Base-by-base conservation (phyloP, 148 eudicot species). In the Amaranthus palmeri region DNA sequence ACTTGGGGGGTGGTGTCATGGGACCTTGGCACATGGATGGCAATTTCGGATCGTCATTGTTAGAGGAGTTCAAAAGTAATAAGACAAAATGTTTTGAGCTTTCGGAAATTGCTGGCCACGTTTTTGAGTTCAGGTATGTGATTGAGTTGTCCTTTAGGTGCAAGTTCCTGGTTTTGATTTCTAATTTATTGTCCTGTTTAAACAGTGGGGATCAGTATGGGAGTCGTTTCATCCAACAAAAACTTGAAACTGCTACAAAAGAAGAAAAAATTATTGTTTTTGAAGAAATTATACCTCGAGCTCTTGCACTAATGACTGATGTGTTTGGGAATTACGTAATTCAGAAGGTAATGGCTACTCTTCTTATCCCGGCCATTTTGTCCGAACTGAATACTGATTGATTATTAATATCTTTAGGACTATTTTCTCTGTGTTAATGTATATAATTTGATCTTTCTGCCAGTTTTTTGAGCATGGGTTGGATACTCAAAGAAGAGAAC, bases 401-500 rank as follows among this genome's bases (percentile, higher is more conserved):
- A n/a, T 5, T 68, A 4, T 13, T 43, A 42, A 40, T 53, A 43
- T 69, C 42, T n/a, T 4, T 54, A 7, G 36, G 36, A 17, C 51
- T 45, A 42, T 3, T 48, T 9, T 55, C 61, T 65, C 3, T 69
- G 43, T 74, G 6, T 64, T 65, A 50, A 74, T 74, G 48, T 56
- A 46, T 40, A 18, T 25, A 18, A 48, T 69, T 52, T 66, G 67
- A 15, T 66, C 56, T 13, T 63, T 10, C 51, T 57, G 72, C 75
- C 86, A 96, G 99, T 92, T 96, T 76, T 92, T 96, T 82, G 99
- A 96, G 88, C 99, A 96, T 76, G 99, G 99, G 45, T 77, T 88
- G 86, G 83, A 86, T 61, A 46, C 84, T 68, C 99, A 96, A 79
- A 88, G 87, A 79, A 88, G 97, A 83, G 96, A 96, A 78, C 76